A percentile compares a stretch with the other conserved stretches of the same genome.
These are phyloP conservation scores for Lecanicillium sp. DNA, from an alignment of 2,329 filamentous ascomycete species.

Conservation along the genomic window DNA sequence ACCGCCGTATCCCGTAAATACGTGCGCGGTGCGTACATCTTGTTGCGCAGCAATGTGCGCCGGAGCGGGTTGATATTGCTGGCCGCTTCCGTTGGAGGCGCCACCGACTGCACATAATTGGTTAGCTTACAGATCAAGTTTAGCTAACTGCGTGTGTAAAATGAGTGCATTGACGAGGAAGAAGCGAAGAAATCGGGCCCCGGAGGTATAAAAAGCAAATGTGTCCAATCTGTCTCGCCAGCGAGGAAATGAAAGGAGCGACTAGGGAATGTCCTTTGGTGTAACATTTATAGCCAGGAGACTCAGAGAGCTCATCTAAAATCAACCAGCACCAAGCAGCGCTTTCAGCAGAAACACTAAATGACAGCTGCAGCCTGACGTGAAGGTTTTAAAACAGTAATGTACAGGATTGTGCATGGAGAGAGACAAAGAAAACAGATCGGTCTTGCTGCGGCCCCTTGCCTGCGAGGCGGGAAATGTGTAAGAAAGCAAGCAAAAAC, in stretches of 20 bases:
- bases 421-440: slow-evolving; percentile 3
- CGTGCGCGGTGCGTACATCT: slow-evolving; percentile 67
- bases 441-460: slow-evolving; percentile 7
- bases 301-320: slow-evolving; percentile 11
- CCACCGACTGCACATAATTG: background rate
- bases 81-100: background rate
- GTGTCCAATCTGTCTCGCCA: no score
- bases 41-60: background rate
- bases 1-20: slow-evolving; percentile 62
- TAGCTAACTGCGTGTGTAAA: background rate
- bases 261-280: background rate
- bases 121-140: slow-evolving; percentile 4
- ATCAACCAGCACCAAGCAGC: slow-evolving; percentile 11
- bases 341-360: slow-evolving; percentile 28
- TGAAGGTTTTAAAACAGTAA: slow-evolving; percentile 43
- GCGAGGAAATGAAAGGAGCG: background rate
- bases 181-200: no score
- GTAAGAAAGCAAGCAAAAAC: slow-evolving; percentile 4
- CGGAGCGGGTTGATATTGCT: background rate
- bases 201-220: no score
- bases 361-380: slow-evolving; percentile 35
- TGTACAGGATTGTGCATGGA: slow-evolving; percentile 44
- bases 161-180: no score
- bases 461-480: slow-evolving; percentile 8
- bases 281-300: slow-evolving; percentile 12